phyloP scores from a whole-genome alignment of 768 basidiomycete species.

The Termitomyces sp. region DNA sequence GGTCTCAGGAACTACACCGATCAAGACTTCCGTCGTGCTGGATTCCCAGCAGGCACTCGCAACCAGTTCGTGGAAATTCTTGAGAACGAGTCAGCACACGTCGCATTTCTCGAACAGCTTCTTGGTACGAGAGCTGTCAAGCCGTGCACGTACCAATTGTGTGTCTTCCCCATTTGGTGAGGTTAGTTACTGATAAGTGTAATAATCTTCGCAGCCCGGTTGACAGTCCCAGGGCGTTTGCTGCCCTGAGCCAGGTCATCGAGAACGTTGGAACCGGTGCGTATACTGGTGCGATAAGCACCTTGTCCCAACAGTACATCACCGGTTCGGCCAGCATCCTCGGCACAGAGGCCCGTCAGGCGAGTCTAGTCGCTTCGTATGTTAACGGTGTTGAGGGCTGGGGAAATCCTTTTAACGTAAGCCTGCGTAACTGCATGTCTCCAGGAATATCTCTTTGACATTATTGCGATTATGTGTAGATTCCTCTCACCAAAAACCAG shows the following conservation, averaged over 20 bases:
- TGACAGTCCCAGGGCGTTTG: slow-evolving; percentile 1
- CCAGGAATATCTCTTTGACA: not conserved
- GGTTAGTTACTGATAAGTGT: not conserved
- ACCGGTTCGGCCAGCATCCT: slow-evolving; percentile 10
- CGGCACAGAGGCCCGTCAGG: slow-evolving; percentile 12
- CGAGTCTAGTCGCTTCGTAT: slow-evolving; percentile 4
- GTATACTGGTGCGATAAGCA: slow-evolving; percentile 6
- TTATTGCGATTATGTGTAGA: slow-evolving; percentile 12
- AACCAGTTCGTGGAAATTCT: slow-evolving; percentile 7
- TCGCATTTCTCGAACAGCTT: slow-evolving; percentile 2
- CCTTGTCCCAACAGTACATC: slow-evolving; percentile 5
- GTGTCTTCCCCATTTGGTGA: not conserved
- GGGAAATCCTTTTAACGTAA: slow-evolving; percentile 11
- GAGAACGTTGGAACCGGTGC: slow-evolving; percentile 11
- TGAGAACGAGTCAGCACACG: slow-evolving; percentile 1
- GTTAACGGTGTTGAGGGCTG: slow-evolving; percentile 11
- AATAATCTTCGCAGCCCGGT: slow-evolving; percentile 2
- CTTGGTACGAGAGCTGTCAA: not conserved
- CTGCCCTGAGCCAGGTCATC: slow-evolving; percentile 5
- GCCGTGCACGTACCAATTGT: slow-evolving; percentile 11
- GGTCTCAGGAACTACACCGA: slow-evolving; percentile 7
- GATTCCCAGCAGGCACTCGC: slow-evolving; percentile 5
- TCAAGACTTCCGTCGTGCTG: slow-evolving; percentile 3
- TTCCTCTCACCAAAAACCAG: slow-evolving; percentile 24
- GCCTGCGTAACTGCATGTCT: not conserved